phyloP scores from a whole-genome alignment of 345 rosid genomes.

The Nasturtium officinale region DNA sequence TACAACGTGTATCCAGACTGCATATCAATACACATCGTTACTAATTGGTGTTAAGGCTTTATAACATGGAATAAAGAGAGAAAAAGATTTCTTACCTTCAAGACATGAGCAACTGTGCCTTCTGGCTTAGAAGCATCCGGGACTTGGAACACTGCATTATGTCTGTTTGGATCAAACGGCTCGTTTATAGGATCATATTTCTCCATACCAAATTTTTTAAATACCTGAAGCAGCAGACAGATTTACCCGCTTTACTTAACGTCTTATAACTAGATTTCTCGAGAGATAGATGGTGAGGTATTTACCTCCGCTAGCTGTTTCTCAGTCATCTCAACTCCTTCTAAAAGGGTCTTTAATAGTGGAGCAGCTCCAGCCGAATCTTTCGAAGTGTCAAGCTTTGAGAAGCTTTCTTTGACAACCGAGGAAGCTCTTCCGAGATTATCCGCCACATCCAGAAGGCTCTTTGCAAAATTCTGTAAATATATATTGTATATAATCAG shows the following conservation, averaged over 20 bases:
- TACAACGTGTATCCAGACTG: conserved; percentile 83
- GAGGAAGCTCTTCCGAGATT: conserved; percentile 92
- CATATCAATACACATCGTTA: not conserved
- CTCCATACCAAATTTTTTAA: conserved; percentile 74
- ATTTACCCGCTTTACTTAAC: not conserved
- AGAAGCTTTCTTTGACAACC: conserved; percentile 74
- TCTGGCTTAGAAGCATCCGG: conserved; percentile 83
- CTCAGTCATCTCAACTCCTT: conserved; percentile 98
- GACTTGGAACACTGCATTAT: conserved; percentile 77
- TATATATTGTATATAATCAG: not conserved
- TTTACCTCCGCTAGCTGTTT: conserved; percentile 82
- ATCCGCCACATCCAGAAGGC: conserved; percentile 87
- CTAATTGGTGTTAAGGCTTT: not conserved
- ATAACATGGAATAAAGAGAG: conserved; percentile 3
- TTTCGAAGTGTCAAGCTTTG: conserved; percentile 65
- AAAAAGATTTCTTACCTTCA: conserved; percentile 57
- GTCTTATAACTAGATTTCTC: not conserved
- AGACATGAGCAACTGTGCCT: conserved; percentile 79
- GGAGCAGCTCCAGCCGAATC: conserved; percentile 63
- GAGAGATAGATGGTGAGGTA: not conserved
- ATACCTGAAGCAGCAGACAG: conserved; percentile 52
- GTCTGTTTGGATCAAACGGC: conserved; percentile 91
- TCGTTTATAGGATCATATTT: conserved; percentile 74
- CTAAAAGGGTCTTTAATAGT: conserved; percentile 75
- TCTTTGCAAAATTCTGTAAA: conserved; percentile 77